Conservation (phyloP, 2,329 filamentous ascomycete species). For the Xylariaceae sp. region DNA sequence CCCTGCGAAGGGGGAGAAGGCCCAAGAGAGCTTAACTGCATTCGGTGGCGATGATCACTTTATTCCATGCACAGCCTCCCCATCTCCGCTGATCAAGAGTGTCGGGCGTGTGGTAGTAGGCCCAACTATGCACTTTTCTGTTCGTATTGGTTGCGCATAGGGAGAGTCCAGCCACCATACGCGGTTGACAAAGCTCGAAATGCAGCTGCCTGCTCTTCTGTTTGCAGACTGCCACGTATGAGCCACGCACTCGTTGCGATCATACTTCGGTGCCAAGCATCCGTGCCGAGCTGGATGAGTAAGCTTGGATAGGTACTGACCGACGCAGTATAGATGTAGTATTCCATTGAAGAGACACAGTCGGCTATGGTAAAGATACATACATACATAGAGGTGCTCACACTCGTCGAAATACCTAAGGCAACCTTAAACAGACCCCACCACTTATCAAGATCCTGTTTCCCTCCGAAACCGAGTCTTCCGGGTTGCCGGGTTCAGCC, state of each 20-base stretch:
- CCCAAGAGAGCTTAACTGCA: background rate
- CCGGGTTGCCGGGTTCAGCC: no score
- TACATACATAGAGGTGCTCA: background rate
- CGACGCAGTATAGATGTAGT: no score
- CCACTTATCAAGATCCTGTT: background rate
- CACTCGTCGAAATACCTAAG: background rate
- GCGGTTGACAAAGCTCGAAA: background rate
- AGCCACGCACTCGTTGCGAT: conserved; percentile 6
- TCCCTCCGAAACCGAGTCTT: no score
- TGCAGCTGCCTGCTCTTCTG: background rate
- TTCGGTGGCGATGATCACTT: background rate
- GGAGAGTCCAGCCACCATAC: no score
- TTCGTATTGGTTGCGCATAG: no score
- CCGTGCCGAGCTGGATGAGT: no score
- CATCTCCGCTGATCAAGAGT: background rate
- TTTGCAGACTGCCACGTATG: conserved; percentile 9
- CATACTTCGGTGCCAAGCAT: no score
- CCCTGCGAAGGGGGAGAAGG: background rate
- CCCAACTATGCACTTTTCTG: no score
- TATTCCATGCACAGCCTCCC: background rate
- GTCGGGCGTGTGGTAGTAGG: background rate
- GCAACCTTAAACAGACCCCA: background rate
- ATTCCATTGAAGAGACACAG: no score
- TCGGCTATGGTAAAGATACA: no score
- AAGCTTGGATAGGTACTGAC: no score